phyloP scores from a whole-genome alignment of 257 asterid genomes.

The Buddleja alternifolia region DNA sequence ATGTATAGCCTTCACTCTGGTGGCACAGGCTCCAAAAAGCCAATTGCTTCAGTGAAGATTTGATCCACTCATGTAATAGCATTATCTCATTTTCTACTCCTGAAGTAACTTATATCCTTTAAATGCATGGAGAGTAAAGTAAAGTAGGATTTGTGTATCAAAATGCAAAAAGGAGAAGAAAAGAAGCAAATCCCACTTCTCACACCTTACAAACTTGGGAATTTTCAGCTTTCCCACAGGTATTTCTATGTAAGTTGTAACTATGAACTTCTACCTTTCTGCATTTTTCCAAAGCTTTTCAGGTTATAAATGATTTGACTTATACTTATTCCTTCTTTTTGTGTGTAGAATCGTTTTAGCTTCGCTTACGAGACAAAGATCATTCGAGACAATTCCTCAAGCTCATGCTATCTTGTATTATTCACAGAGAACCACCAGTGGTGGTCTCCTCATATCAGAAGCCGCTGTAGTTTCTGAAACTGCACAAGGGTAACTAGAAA shows the following conservation, averaged over 20 bases:
- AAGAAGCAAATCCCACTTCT: constrained; percentile 45
- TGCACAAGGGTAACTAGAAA: constrained; percentile 34
- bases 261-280: too few species aligned
- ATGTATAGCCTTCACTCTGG: too few species aligned
- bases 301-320: too few species aligned
- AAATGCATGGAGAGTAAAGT: too few species aligned
- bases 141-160: too few species aligned
- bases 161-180: constrained; percentile 10
- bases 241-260: too few species aligned
- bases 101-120: too few species aligned
- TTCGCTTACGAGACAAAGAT: constrained; percentile 52
- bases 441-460: constrained; percentile 46
- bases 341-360: constrained; percentile 48
- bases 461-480: constrained; percentile 46
- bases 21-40: too few species aligned
- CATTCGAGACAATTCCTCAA: constrained; percentile 44
- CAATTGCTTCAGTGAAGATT: too few species aligned
- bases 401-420: constrained; percentile 45
- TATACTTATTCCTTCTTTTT: not conserved
- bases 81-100: too few species aligned
- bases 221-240: constrained; percentile 55
- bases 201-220: constrained; percentile 54
- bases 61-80: too few species aligned
- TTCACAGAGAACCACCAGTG: constrained; percentile 48
- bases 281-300: too few species aligned